A percentile compares a stretch with the other conserved stretches of the same genome.
phyloP scores from a whole-genome alignment of 352 stramenopile genomes.

The Hyphochytrium catenoides region DNA sequence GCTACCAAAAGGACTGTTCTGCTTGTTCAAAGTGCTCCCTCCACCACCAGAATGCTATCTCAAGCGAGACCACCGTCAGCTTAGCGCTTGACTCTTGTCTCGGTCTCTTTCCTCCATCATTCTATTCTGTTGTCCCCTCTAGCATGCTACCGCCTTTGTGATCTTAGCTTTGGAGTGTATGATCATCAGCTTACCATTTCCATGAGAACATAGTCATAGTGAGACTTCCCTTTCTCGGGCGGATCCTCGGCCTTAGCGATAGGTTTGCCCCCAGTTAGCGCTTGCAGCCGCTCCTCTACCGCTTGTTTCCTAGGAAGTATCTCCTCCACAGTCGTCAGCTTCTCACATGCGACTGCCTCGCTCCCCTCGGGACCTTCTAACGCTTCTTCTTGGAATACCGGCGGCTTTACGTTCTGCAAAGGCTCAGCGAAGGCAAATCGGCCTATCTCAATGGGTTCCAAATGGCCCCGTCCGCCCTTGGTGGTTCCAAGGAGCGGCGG shows the following conservation, averaged over 20 bases:
- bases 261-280: slow-evolving; percentile 22
- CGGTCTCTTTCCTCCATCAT: slow-evolving; percentile 1
- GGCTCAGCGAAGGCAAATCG: no score
- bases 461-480: no score
- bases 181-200: not conserved
- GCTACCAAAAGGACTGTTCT: not conserved
- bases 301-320: slow-evolving; percentile 17
- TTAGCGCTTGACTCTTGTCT: not conserved
- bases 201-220: not conserved
- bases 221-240: not conserved
- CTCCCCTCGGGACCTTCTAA: no score
- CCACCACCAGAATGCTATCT: slow-evolving; percentile 11
- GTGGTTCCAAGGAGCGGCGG: no score
- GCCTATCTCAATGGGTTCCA: no score
- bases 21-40: slow-evolving; percentile 14
- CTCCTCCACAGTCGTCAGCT: slow-evolving; percentile 10
- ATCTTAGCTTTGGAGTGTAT: not conserved
- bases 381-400: no score
- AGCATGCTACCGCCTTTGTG: not conserved
- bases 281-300: slow-evolving; percentile 17
- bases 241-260: slow-evolving; percentile 14
- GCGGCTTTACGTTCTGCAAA: no score
- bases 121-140: not conserved
- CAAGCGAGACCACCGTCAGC: not conserved
- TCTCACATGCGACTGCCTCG: no score